A percentile compares a stretch with the other conserved stretches of the same genome.
Conservation (phyloP, 2,329 filamentous ascomycete genomes). For the Trichoderma aggressivum region DNA sequence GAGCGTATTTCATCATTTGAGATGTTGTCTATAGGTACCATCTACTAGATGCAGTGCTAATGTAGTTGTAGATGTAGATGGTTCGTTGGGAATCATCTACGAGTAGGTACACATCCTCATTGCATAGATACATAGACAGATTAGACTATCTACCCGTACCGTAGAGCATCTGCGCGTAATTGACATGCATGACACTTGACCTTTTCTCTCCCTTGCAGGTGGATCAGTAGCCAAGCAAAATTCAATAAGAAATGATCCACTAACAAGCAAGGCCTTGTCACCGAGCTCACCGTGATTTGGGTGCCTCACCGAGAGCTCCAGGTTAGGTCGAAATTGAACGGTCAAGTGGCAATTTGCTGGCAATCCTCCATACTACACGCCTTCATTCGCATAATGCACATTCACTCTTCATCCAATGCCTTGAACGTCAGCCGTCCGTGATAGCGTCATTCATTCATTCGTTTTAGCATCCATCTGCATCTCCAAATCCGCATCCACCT, state of each 20-base stretch:
- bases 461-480: not conserved
- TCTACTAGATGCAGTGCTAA: too few relatives aligned
- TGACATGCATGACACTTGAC: not conserved
- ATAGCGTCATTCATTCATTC: not conserved
- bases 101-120: not conserved
- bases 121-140: not conserved
- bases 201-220: not conserved
- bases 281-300: not conserved
- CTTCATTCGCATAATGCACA: not conserved
- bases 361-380: not conserved
- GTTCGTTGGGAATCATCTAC: too few relatives aligned
- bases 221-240: not conserved
- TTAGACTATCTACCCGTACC: not conserved
- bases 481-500: not conserved
- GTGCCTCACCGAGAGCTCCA: constrained; percentile 1
- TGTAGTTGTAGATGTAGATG: too few relatives aligned
- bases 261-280: not conserved
- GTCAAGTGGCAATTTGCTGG: not conserved
- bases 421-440: not conserved
- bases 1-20: too few relatives aligned
- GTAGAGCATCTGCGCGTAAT: not conserved
- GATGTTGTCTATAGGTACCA: too few relatives aligned
- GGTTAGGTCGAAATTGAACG: not conserved
- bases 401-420: not conserved
- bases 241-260: not conserved